phyloP scores from a whole-genome alignment of 2,329 filamentous ascomycete species.

The Penicillium thymicola region DNA sequence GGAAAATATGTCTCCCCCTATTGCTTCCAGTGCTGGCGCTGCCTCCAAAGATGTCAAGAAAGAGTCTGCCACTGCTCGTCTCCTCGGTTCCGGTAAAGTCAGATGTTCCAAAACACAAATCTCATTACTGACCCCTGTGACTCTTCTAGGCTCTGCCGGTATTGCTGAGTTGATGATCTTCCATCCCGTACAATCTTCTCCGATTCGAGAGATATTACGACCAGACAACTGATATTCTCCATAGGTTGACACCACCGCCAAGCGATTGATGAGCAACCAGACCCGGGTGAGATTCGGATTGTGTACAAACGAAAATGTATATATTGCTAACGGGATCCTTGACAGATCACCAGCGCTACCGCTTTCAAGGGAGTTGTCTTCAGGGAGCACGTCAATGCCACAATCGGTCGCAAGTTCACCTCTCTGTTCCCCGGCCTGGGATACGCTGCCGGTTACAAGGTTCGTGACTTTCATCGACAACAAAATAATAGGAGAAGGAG shows the following conservation, averaged over 20 bases:
- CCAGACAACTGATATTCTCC: conserved; percentile 21
- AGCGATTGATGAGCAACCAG: conserved; percentile 99
- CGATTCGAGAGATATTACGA: neutral
- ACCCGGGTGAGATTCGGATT: conserved; percentile 55
- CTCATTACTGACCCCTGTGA: conserved; percentile 11
- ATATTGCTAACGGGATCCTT: conserved; percentile 3
- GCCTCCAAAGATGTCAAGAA: conserved; percentile 66
- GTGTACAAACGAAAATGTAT: neutral
- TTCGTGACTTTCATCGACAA: conserved; percentile 32
- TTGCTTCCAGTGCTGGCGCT: conserved; percentile 38
- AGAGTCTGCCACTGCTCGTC: conserved; percentile 83
- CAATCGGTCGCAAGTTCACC: conserved; percentile 74
- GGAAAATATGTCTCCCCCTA: conserved; percentile 55
- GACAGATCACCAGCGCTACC: conserved; percentile 54
- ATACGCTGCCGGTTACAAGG: conserved; percentile 97
- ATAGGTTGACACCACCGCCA: conserved; percentile 95
- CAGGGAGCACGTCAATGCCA: conserved; percentile 75
- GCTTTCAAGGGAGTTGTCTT: conserved; percentile 91
- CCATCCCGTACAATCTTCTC: conserved; percentile 65
- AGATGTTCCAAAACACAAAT: neutral
- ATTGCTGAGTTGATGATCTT: conserved; percentile 92
- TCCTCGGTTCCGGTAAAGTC: conserved; percentile 81
- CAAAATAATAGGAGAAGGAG: neutral
- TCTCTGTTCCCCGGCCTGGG: conserved; percentile 95
- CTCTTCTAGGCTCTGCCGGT: conserved; percentile 71